Evolutionary conservation across 257 asterid species (phyloP), one percentile per base, ranked within the genome.

Genomic region (Cynanchum wilfordii): DNA sequence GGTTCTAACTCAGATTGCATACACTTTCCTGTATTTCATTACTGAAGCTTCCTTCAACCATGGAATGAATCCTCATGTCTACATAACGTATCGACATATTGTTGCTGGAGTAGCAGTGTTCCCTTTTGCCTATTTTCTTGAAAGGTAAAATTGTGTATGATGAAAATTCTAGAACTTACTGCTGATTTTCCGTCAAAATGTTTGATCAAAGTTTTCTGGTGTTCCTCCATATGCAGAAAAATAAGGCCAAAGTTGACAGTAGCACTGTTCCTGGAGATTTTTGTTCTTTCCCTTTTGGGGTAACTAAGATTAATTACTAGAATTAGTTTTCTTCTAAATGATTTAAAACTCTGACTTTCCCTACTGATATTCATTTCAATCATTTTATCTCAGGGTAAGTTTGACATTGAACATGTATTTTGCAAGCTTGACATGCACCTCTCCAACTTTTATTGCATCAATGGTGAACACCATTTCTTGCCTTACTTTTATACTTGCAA

Each of bases 41-140:
- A 86, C 92, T 4, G 88, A 91, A 68, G 96, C 96, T 55, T 89
- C 95, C 27, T 91, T 91, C 86, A 77, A 82, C 70, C 91, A 91
- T 75, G 96, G 96, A 40, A 85, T 91, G 96, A 81, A 89, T 36
- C 89, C 92, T 70, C 87, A 74, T 50, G 95, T 89, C 72, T 91
- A 91, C 10, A 82, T 91, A 15, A 89, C 91, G 29, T 91, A 87
- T 55, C 82, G 97, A 24, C 89, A 86, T 52, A 59, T 85, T 3
- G 82, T 91, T 2, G 89, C 89, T 11, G 88, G 83, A 24, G 65
- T 88, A 1, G 38, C 66, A 11, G 74, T 81, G 69, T 87, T 91
- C 5, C 96, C 95, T 36, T 91, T 91, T 65, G 96, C 96, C 77
- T 89, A 85, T 76, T 86, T 87, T 51, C 79, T 91, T 13, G 96